A percentile compares a stretch with the other conserved stretches of the same genome.
Conservation (phyloP, 768 basidiomycete species). For the Tricholoma hemisulphureum region DNA sequence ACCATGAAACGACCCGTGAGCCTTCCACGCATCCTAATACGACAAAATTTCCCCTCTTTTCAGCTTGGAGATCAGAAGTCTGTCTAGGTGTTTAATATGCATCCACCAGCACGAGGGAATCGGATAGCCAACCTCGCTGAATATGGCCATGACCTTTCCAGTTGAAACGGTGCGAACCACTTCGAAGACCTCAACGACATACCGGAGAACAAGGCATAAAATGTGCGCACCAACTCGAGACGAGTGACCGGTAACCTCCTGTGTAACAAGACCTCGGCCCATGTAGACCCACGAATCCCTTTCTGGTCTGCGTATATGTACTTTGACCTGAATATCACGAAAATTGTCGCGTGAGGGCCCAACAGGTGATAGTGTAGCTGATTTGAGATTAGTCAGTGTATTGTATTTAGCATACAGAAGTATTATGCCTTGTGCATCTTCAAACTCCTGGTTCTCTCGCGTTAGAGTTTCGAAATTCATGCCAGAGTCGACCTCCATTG, state of each 20-base stretch:
- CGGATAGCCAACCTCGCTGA: conserved; percentile 57
- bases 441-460: conserved; percentile 18
- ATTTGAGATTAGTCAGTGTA: conserved; percentile 3
- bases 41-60: conserved; percentile 85
- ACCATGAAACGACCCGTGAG: conserved; percentile 77
- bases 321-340: conserved; percentile 80
- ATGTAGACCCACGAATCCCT: conserved; percentile 80
- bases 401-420: background rate
- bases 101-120: background rate
- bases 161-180: conserved; percentile 65
- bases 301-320: conserved; percentile 78
- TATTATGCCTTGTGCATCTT: conserved; percentile 13
- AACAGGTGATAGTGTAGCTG: conserved; percentile 19
- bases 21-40: conserved; percentile 80
- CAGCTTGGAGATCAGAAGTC: conserved; percentile 75
- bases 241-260: conserved; percentile 72
- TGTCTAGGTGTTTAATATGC: conserved; percentile 19
- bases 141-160: conserved; percentile 66
- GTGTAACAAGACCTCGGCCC: conserved; percentile 72
- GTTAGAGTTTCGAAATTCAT: conserved; percentile 19
- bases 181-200: conserved; percentile 20
- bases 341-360: conserved; percentile 52
- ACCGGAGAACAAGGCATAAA: conserved; percentile 4
- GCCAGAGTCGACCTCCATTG: conserved; percentile 45
- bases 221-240: conserved; percentile 71